A percentile compares a stretch with the other conserved stretches of the same genome.
phyloP scores from a whole-genome alignment of 2,329 filamentous ascomycete genomes.

The Diaporthe ampelina region DNA sequence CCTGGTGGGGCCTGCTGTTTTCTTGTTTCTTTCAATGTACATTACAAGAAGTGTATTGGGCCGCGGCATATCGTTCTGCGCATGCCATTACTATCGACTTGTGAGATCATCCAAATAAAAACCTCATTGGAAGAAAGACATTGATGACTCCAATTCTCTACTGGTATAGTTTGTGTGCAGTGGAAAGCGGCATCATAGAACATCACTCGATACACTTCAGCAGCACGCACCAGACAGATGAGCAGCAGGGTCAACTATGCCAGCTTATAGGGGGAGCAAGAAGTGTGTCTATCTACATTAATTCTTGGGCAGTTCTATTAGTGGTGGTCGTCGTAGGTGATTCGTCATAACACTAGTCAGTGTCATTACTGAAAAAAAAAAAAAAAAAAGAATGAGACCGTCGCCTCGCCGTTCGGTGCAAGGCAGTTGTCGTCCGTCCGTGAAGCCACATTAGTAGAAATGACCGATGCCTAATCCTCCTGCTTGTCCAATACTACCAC shows the following conservation, averaged over 20 bases:
- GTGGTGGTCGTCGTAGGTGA: constrained; percentile 32
- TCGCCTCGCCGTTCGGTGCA: constrained; percentile 13
- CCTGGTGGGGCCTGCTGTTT: neutral
- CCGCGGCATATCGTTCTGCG: constrained; percentile 6
- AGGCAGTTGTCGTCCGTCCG: neutral
- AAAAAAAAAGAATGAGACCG: constrained; percentile 12
- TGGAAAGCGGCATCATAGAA: too few relatives aligned
- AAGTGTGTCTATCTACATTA: constrained; percentile 18
- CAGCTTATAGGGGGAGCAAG: neutral
- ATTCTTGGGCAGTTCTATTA: neutral
- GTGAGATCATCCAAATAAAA: constrained; percentile 3
- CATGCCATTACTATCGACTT: constrained; percentile 1
- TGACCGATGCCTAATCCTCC: neutral
- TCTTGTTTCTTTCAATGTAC: constrained; percentile 24
- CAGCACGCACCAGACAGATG: neutral
- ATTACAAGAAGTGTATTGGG: constrained; percentile 10
- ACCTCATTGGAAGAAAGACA: constrained; percentile 8
- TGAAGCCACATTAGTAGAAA: neutral
- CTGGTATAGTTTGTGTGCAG: neutral
- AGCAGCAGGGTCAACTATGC: too few relatives aligned
- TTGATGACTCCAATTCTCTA: neutral
- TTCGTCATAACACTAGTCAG: constrained; percentile 10
- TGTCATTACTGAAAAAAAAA: neutral
- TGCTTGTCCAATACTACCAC: neutral
- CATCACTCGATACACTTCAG: too few relatives aligned